phyloP scores from a whole-genome alignment of 331 rosid genomes.

The Erythrophleum ivorense region DNA sequence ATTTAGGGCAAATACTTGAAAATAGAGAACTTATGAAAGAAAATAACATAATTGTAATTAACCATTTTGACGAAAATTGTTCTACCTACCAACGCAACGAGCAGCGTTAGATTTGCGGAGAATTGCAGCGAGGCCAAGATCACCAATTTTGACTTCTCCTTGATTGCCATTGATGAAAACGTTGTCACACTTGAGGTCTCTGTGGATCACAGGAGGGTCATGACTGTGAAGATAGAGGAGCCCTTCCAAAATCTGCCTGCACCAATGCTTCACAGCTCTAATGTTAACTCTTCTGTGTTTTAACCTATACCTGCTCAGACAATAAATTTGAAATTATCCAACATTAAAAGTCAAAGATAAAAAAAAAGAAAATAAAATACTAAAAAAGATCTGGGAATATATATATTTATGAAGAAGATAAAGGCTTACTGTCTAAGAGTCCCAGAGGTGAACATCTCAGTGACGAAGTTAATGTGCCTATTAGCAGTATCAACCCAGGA shows the following conservation, averaged over 20 bases:
- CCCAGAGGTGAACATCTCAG: constrained; percentile 99
- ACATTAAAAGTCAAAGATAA: constrained; percentile 32
- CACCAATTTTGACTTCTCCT: constrained; percentile 98
- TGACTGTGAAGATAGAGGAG: constrained; percentile 91
- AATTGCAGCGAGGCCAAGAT: constrained; percentile 96
- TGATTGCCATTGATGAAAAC: constrained; percentile 97
- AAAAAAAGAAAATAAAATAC: constrained; percentile 5
- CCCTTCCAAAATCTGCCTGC: constrained; percentile 93
- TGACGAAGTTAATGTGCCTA: constrained; percentile 92
- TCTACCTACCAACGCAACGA: constrained; percentile 80
- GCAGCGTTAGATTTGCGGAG: constrained; percentile 86
- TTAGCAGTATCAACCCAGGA: constrained; percentile 91
- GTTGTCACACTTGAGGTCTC: constrained; percentile 99
- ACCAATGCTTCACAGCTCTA: constrained; percentile 98
- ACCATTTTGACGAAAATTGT: constrained; percentile 8
- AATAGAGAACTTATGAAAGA: constrained; percentile 16
- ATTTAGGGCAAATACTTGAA: neutral
- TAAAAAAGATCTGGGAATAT: constrained; percentile 6
- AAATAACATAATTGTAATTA: constrained; percentile 1
- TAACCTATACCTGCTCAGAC: constrained; percentile 74
- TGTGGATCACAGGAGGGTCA: constrained; percentile 94
- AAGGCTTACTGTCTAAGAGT: constrained; percentile 90
- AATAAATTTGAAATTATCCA: constrained; percentile 20
- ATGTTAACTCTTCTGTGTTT: constrained; percentile 83
- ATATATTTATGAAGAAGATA: neutral